Evolutionary conservation across 441 rosid species (phyloP), one percentile per base, ranked within the genome.

Genomic region (Erysimum pusillum): DNA sequence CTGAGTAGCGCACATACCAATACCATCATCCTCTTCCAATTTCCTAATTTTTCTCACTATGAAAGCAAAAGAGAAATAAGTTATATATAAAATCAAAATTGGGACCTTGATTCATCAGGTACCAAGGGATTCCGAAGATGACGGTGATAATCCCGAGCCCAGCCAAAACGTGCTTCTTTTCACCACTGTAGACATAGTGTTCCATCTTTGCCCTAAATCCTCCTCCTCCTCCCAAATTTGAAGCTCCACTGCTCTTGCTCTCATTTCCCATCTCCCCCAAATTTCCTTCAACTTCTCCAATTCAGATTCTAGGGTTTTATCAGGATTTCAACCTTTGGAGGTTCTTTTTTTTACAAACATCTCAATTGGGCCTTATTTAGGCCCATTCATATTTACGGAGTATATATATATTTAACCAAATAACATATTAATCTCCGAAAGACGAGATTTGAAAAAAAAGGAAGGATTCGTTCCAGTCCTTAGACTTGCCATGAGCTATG

Each of bases 161-260:
- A 46, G 85, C 91, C 8, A 90, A 20, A 17, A 90, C 97, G 36
- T 89, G 91, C 83, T 85, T 92, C 87, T 87, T 92, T 15, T 90
- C 94, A 9, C 96, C 97, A 66, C 96, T 90, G 78, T 90, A 90
- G 2, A 88, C 67, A 76, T 36, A 75, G 60, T 82, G 86, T 38
- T 85, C 87, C 81, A 90, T 60, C 76, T 75, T 88, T 49, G 86
- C 84, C 85, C 76, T 88, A 52, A 88, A 88, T 5, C 90, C 92
- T 36, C 83, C 82, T 38, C 78, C 83, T 12, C 51, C 51, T 45
- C 51, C 51, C 71, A 85, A 79, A 6, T 57, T 79, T 9, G 74
- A 48, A 60, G 48, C 79, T 68, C 84, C 69, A 17, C 7, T 76
- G 56, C 65, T 52, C 79, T 77, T 81, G 14, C 6, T 67, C 69